A percentile compares a stretch with the other conserved stretches of the same genome.
Evolutionary conservation across 73 alveolate genomes (phyloP).

Genomic region (Tetrahymena thermophila): DNA sequence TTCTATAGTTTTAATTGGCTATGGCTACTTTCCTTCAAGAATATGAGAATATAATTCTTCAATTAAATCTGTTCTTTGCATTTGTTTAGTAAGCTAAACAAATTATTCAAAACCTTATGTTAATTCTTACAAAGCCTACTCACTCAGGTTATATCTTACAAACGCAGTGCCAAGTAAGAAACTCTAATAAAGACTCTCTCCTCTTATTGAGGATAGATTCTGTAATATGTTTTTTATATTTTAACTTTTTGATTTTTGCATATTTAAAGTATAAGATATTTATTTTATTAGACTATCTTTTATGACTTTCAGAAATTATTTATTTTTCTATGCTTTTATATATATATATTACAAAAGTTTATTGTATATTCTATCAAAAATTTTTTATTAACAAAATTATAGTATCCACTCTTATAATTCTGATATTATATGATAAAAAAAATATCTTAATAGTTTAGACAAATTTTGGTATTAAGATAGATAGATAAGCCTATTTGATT

Average conservation of each 20-base stretch:
- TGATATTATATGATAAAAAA: neutral
- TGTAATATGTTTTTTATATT: neutral
- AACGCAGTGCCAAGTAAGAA: neutral
- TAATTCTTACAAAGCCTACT: neutral
- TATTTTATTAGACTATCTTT: neutral
- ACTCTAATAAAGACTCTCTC: neutral
- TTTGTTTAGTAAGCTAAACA: neutral
- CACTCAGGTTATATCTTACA: neutral
- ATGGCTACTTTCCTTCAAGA: neutral
- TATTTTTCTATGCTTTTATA: too few species aligned
- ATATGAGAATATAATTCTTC: neutral
- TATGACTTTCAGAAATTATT: neutral
- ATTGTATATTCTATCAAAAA: neutral
- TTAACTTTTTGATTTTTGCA: neutral
- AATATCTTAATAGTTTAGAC: neutral
- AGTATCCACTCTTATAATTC: neutral
- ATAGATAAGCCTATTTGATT: neutral
- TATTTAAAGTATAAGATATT: neutral
- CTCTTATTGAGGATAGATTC: neutral
- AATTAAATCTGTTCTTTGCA: neutral
- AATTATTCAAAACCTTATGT: neutral
- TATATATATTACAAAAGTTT: too few species aligned
- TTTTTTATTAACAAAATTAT: too few species aligned
- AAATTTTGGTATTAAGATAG: too few species aligned
- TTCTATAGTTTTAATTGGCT: neutral